phyloP scores from a whole-genome alignment of 148 eudicot species.

The Camellia japonica region DNA sequence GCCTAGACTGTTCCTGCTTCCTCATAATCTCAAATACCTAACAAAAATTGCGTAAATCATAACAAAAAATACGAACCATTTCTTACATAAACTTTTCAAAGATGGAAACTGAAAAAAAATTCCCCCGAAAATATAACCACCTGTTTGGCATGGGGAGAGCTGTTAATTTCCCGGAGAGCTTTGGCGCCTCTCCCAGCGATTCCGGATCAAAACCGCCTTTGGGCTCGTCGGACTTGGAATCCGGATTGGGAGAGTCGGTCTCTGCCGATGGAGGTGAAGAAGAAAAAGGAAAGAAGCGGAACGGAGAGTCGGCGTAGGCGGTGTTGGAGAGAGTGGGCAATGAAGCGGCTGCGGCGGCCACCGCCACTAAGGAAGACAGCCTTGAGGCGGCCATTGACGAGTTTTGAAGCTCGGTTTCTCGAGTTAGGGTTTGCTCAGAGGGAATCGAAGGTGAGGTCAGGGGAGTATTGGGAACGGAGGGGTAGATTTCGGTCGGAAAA shows the following conservation, averaged over 20 bases:
- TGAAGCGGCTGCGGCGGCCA: slow-evolving; percentile 42
- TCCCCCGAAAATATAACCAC: slow-evolving; percentile 19
- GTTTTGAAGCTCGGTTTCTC: neutral
- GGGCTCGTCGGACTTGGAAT: slow-evolving; percentile 40
- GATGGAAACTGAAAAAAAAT: too few species aligned
- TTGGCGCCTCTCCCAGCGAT: slow-evolving; percentile 74
- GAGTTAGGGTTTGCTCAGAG: neutral
- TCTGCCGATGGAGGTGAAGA: slow-evolving; percentile 30
- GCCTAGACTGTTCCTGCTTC: slow-evolving; percentile 75
- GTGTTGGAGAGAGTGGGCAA: slow-evolving; percentile 30
- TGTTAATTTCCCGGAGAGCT: slow-evolving; percentile 74
- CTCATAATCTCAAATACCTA: slow-evolving; percentile 84
- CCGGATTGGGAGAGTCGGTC: slow-evolving; percentile 20
- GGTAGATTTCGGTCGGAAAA: neutral
- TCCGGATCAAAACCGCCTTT: slow-evolving; percentile 72
- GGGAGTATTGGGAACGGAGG: neutral
- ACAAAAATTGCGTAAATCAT: neutral
- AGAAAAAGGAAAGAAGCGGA: slow-evolving; percentile 51
- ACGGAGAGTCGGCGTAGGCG: slow-evolving; percentile 53
- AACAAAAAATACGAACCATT: neutral
- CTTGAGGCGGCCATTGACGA: slow-evolving; percentile 46
- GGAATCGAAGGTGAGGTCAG: too few species aligned
- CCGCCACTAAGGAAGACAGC: slow-evolving; percentile 41
- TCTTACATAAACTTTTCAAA: too few species aligned
- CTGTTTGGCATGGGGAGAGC: slow-evolving; percentile 58